These are phyloP conservation scores for Gossypium lobatum DNA, from an alignment of 441 rosid genomes.

Conservation along the genomic window DNA sequence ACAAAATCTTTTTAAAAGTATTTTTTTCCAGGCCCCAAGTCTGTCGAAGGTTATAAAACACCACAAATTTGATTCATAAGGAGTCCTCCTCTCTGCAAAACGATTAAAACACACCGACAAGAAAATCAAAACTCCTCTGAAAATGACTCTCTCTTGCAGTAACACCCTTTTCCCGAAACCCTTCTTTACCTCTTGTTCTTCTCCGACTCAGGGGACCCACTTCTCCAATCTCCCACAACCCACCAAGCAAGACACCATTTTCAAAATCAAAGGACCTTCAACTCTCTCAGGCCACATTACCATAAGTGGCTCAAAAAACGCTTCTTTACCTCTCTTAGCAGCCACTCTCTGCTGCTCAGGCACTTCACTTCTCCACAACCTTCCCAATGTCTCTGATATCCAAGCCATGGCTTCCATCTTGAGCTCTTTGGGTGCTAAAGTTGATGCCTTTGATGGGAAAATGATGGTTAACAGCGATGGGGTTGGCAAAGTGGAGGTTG, in stretches of 20 bases:
- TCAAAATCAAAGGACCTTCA: slow-evolving; percentile 23
- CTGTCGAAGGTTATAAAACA: too few species aligned
- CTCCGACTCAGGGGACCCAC: background rate
- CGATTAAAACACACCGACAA: too few species aligned
- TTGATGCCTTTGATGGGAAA: slow-evolving; percentile 9
- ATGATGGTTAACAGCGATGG: slow-evolving; percentile 17
- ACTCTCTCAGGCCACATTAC: slow-evolving; percentile 24
- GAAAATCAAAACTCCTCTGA: too few species aligned
- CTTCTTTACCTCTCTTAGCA: slow-evolving; percentile 27
- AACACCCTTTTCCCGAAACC: background rate
- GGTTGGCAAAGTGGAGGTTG: slow-evolving; percentile 17
- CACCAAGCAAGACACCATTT: slow-evolving; percentile 5
- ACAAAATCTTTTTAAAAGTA: too few species aligned
- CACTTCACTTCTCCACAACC: slow-evolving; percentile 19
- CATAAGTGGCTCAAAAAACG: slow-evolving; percentile 30
- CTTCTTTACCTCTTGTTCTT: background rate
- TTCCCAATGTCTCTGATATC: slow-evolving; percentile 19
- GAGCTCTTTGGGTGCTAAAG: slow-evolving; percentile 24
- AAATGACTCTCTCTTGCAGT: background rate
- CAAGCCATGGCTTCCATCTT: slow-evolving; percentile 21
- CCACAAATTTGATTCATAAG: too few species aligned
- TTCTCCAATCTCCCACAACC: background rate
- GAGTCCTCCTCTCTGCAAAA: too few species aligned
- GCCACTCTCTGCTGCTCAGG: slow-evolving; percentile 25
- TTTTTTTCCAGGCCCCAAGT: too few species aligned